These are phyloP conservation scores for Rosa lucieae DNA, from an alignment of 306 rosid species.

Conservation along the genomic window DNA sequence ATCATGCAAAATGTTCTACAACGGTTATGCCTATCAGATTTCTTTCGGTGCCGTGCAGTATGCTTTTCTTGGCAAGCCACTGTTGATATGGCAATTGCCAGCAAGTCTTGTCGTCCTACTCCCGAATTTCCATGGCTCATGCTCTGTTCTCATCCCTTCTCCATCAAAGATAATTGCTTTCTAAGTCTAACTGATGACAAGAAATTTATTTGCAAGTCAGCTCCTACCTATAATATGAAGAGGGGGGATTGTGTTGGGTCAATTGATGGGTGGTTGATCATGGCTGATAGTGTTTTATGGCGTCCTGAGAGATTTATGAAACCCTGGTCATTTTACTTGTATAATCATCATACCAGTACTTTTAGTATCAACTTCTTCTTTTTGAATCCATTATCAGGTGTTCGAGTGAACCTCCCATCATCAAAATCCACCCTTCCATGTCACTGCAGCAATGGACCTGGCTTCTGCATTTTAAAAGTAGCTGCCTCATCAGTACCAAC, in stretches of 20 bases:
- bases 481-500: constrained; percentile 13
- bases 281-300: background rate
- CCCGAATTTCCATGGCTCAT: background rate
- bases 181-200: background rate
- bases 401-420: background rate
- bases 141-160: background rate
- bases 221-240: background rate
- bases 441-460: no score
- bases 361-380: background rate
- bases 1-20: background rate
- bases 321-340: background rate
- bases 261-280: constrained; percentile 3
- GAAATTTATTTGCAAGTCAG: background rate
- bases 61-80: background rate
- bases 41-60: background rate
- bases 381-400: background rate
- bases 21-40: background rate
- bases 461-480: background rate
- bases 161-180: background rate
- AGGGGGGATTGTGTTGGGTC: constrained; percentile 4
- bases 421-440: background rate
- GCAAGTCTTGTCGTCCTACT: background rate
- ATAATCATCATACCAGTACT: background rate
- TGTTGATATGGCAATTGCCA: background rate
- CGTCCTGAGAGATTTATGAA: constrained; percentile 6